phyloP scores from a whole-genome alignment of 2,329 filamentous ascomycete species.

The Stagonosporopsis vannaccii region DNA sequence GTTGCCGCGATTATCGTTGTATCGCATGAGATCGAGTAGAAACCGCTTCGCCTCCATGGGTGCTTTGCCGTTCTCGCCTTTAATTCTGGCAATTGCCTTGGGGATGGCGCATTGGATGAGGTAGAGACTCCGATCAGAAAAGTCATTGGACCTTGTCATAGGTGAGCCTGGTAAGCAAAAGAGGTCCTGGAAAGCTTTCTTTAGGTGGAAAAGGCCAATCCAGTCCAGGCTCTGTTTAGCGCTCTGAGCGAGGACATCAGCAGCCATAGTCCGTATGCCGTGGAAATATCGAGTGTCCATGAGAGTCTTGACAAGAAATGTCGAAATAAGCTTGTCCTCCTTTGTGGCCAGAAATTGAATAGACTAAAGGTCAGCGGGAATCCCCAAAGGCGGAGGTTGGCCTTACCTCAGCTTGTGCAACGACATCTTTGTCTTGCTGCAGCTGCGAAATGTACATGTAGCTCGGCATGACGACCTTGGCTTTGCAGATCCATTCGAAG shows the following conservation, averaged over 20 bases:
- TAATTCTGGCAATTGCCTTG: constrained; percentile 78
- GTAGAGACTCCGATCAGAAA: constrained; percentile 85
- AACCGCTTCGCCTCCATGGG: constrained; percentile 82
- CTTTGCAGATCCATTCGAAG: constrained; percentile 95
- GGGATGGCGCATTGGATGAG: constrained; percentile 84
- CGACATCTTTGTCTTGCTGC: constrained; percentile 95
- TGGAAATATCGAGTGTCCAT: constrained; percentile 94
- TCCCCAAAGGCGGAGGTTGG: constrained; percentile 20
- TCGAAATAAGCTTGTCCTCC: constrained; percentile 79
- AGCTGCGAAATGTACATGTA: constrained; percentile 99
- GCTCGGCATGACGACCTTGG: constrained; percentile 79
- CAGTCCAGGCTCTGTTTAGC: constrained; percentile 66
- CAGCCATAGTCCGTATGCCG: constrained; percentile 87
- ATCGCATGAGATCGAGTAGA: constrained; percentile 85
- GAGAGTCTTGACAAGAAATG: constrained; percentile 85
- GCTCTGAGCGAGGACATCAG: constrained; percentile 78
- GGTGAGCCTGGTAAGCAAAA: constrained; percentile 82
- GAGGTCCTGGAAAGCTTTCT: constrained; percentile 84
- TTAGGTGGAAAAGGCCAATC: constrained; percentile 83
- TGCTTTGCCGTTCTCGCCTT: constrained; percentile 77
- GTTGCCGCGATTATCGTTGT: constrained; percentile 95
- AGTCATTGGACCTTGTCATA: constrained; percentile 89
- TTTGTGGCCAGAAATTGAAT: constrained; percentile 76
- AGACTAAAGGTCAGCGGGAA: constrained; percentile 52
- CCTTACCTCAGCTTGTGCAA: constrained; percentile 70